Evolutionary conservation across 1,284 basidiomycete genomes (phyloP).

Genomic region (Pisolithus thermaeus): DNA sequence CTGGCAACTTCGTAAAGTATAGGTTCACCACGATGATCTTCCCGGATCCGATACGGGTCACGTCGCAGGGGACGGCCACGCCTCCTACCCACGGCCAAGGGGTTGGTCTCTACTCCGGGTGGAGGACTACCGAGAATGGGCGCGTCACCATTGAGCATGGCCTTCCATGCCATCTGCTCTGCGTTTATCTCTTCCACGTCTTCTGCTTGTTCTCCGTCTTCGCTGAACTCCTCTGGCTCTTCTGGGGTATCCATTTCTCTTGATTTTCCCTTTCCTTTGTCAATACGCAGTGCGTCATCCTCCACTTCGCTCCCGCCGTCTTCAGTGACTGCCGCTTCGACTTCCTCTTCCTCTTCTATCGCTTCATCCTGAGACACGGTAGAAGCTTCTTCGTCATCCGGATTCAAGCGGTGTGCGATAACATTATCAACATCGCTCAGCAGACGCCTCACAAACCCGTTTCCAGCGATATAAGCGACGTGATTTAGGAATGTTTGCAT

Average conservation of each 20-base stretch:
- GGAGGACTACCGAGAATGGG: not conserved
- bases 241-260: not conserved
- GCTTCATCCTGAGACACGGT: not conserved
- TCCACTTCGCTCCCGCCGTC: not conserved
- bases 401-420: not conserved
- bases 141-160: not conserved
- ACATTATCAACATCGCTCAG: slow-evolving; percentile 12
- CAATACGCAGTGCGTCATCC: not conserved
- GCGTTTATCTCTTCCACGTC: not conserved
- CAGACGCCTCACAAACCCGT: slow-evolving; percentile 23
- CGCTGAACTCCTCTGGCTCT: not conserved
- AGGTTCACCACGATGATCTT: slow-evolving; percentile 1
- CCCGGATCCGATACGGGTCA: slow-evolving; percentile 1
- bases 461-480: slow-evolving; percentile 20
- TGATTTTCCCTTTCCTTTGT: not conserved
- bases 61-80: slow-evolving; percentile 1
- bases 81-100: not conserved
- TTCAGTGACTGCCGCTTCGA: not conserved
- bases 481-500: slow-evolving; percentile 25
- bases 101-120: not conserved
- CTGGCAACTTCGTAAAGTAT: slow-evolving; percentile 1
- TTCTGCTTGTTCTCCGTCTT: not conserved
- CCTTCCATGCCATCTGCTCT: not conserved
- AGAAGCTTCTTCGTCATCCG: not conserved
- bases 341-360: slow-evolving; percentile 1